Base-by-base conservation (phyloP, 768 basidiomycete genomes). In the Megacollybia marginata region DNA sequence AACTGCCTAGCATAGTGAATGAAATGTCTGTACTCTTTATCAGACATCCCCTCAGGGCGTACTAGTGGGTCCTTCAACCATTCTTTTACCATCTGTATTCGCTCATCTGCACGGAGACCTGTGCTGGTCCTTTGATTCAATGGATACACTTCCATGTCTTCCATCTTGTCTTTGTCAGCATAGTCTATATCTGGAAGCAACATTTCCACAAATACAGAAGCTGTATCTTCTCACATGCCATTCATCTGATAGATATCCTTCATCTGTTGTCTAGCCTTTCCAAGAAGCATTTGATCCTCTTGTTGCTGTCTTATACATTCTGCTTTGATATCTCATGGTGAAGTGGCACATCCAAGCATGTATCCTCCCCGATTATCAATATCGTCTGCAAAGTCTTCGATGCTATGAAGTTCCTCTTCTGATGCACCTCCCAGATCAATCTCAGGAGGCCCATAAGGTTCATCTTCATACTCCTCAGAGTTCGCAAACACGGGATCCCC, bases 381-480 rank as follows among this genome's bases (percentile, higher is more conserved):
- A 23, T 0, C 48, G 9, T 2, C 49, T 12, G 0, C 55, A 47
- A 1, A 40, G 38, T 2, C 8, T 15, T 2, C 18, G 2, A 13
- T 40, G 8, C 5, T 5, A 2, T 15, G 18, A 15, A 40, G 13
- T 4, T 40, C 38, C 38, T 15, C 38, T 40, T 13, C 5, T 40
- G 38, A 15, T 40, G 18, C 2, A 18, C 8, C 8, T 8, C 38
- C n/a, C n/a, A n/a, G n/a, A n/a, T n/a, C n/a, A n/a, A 40, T 8
- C 18, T 52, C 43, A 5, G 51, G 35, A 19, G 57, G 59, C 3
- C 57, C 5, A 56, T 54, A 60, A 4, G 51, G n/a, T 16, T 44
- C 44, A 31, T 44, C 13, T 13, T 44, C 44, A 31, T 44, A 4
- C 9, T 16, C n/a, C 23, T 15, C 4, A n/a, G 15, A 2, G 3